Evolutionary conservation across 495 filamentous ascomycete species (phyloP).

Genomic region (Penicillium paxilli): DNA sequence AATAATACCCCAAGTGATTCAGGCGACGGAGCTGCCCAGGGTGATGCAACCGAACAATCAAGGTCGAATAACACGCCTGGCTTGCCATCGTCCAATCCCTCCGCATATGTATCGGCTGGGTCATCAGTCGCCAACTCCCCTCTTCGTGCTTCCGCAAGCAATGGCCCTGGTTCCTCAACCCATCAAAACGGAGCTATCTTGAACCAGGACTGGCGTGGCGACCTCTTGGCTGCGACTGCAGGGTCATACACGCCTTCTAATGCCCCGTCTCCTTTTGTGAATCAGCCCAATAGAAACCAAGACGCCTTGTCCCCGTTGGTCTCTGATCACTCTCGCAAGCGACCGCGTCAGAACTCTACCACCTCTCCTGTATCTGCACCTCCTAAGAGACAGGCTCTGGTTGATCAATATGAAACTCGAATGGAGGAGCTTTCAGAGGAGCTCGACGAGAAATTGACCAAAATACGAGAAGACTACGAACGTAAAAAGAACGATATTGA

Average conservation of each 20-base stretch:
- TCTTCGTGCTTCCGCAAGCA: background rate
- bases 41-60: background rate
- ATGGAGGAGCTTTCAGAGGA: conserved; percentile 8
- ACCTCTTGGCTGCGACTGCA: background rate
- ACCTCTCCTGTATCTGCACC: conserved; percentile 2
- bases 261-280: conserved; percentile 18
- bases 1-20: background rate
- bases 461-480: background rate
- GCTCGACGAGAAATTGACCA: conserved; percentile 4
- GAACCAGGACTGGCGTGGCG: background rate
- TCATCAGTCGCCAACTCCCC: background rate
- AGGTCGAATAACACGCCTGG: no score
- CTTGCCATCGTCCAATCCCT: background rate
- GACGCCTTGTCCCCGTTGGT: background rate
- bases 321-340: conserved; percentile 16
- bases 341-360: conserved; percentile 17
- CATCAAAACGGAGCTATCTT: background rate
- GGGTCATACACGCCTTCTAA: conserved; percentile 16
- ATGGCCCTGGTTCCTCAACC: background rate
- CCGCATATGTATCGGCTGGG: background rate
- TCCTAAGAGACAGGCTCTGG: conserved; percentile 5
- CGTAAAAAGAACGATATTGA: conserved; percentile 3
- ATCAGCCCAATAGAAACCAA: background rate
- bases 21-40: no score
- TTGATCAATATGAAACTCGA: conserved; percentile 1